These are phyloP conservation scores for Verticillium isaacii DNA, from an alignment of 2,329 filamentous ascomycete species.

Conservation along the genomic window DNA sequence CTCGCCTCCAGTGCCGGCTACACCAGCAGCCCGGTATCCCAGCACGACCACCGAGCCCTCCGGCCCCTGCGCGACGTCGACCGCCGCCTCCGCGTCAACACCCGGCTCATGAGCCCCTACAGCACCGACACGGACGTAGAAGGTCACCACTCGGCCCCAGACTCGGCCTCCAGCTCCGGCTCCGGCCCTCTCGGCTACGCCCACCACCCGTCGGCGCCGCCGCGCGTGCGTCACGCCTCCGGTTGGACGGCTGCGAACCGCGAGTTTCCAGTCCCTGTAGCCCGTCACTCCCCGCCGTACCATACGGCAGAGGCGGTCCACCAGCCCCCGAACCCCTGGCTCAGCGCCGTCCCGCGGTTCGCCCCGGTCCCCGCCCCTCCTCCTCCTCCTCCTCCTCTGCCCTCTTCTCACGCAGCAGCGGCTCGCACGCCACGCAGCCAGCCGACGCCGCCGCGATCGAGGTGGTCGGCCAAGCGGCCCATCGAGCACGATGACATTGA, in stretches of 20 bases:
- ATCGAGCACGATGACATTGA: slow-evolving; percentile 20
- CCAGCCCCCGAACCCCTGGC: slow-evolving; percentile 30
- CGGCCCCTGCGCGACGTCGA: slow-evolving; percentile 16
- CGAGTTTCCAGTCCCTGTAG: not conserved
- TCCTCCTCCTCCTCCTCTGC: not conserved
- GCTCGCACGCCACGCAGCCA: slow-evolving; percentile 5
- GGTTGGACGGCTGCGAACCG: slow-evolving; percentile 24
- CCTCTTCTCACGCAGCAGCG: not conserved
- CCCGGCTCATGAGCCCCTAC: slow-evolving; percentile 27
- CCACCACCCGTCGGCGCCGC: not conserved
- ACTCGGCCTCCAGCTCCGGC: slow-evolving; percentile 14
- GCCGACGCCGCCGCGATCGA: not conserved
- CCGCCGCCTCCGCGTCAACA: slow-evolving; percentile 18
- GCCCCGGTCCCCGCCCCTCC: slow-evolving; percentile 6
- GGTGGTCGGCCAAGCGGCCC: slow-evolving; percentile 18
- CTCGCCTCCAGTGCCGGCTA: slow-evolving; percentile 6
- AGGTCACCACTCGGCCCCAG: slow-evolving; percentile 17
- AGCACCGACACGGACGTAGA: slow-evolving; percentile 36
- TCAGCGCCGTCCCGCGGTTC: slow-evolving; percentile 40
- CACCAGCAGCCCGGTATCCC: not conserved
- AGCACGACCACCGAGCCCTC: slow-evolving; percentile 4
- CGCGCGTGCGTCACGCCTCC: slow-evolving; percentile 6
- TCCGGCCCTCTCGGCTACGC: slow-evolving; percentile 7
- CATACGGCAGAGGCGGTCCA: slow-evolving; percentile 11
- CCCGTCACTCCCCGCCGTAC: not conserved